phyloP scores from a whole-genome alignment of 495 filamentous ascomycete genomes.

The Aspergillus hancockii region DNA sequence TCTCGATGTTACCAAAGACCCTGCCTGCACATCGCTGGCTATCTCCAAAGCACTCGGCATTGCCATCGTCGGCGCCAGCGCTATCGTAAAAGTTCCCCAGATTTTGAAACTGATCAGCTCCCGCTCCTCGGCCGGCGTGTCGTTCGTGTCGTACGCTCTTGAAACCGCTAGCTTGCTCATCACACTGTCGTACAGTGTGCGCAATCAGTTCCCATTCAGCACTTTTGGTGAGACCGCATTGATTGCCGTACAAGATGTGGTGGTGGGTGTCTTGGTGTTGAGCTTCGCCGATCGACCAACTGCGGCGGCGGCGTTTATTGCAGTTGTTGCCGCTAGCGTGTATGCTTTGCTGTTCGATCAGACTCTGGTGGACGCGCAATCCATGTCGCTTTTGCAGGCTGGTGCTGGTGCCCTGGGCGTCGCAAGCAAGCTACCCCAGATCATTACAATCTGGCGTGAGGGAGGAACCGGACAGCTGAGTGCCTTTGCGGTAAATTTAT shows the following conservation, averaged over 20 bases:
- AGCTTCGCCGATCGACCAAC: conserved; percentile 66
- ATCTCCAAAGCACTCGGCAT: conserved; percentile 91
- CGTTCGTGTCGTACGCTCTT: conserved; percentile 86
- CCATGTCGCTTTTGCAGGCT: conserved; percentile 76
- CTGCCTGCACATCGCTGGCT: conserved; percentile 78
- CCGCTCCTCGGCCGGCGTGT: conserved; percentile 76
- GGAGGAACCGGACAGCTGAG: conserved; percentile 93
- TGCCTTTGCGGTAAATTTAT: conserved; percentile 81
- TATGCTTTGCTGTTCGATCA: conserved; percentile 69
- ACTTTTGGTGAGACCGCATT: conserved; percentile 94
- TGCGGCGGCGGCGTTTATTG: conserved; percentile 72
- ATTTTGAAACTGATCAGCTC: conserved; percentile 86
- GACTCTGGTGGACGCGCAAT: conserved; percentile 64
- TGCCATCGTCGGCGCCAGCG: conserved; percentile 83
- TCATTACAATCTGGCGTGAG: conserved; percentile 75
- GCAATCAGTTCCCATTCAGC: conserved; percentile 89
- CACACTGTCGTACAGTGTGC: conserved; percentile 83
- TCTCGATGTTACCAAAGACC: conserved; percentile 67
- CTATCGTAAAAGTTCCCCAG: conserved; percentile 93
- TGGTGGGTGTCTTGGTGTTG: conserved; percentile 81
- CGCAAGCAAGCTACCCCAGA: conserved; percentile 91
- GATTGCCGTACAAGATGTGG: conserved; percentile 87
- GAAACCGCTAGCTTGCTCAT: conserved; percentile 85
- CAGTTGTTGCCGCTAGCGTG: conserved; percentile 64
- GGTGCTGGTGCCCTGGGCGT: conserved; percentile 81